Base-by-base conservation (phyloP, 352 stramenopile genomes). In the Pythium apleroticum region DNA sequence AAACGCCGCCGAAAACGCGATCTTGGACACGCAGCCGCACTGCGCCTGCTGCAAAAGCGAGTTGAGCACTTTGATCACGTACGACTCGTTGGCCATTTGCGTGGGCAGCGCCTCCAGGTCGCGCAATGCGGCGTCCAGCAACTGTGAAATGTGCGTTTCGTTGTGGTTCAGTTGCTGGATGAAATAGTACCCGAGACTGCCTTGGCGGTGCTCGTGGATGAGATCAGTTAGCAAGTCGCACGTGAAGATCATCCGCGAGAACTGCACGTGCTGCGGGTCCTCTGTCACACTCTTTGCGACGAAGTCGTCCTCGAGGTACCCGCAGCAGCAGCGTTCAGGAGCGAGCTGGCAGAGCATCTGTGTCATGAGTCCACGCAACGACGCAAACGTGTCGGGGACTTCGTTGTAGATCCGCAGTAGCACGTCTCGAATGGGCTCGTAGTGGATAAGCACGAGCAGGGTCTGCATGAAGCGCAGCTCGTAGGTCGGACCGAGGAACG, bases 201-300 rank as follows among this genome's bases (percentile, higher is more conserved):
- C 78, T 27, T 77, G 77, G 19, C 84, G 75, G 2, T 77, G 72
- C 45, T 93, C 84, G 50, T 93, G 84, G 61, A 93, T 88, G 46
- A 93, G 52, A 60, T 91, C 84, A 0, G 84, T 93, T 19, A 93
- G 54, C 55, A 93, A 66, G 60, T 93, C 84, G 52, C 84, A 93
- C 28, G 81, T 90, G 69, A 89, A 91, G 22, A 93, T 43, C 84
- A 93, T 91, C 11, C 83, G 80, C 2, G 78, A 66, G 57, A 93
- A 93, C 31, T 63, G 65, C 10, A 86, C 49, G 56, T 89, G 79
- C 12, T 63, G 59, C 10, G 69, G 50, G 35, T 89, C 80, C 1
- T 76, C 31, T n/a, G 27, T 27, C 33, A 58, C 17, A 15, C 25
- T 24, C 9, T 28, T 48, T n/a, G 41, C 20, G 41, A 71, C 30